phyloP scores from a whole-genome alignment of 306 rosid species.

The Quercus robur region DNA sequence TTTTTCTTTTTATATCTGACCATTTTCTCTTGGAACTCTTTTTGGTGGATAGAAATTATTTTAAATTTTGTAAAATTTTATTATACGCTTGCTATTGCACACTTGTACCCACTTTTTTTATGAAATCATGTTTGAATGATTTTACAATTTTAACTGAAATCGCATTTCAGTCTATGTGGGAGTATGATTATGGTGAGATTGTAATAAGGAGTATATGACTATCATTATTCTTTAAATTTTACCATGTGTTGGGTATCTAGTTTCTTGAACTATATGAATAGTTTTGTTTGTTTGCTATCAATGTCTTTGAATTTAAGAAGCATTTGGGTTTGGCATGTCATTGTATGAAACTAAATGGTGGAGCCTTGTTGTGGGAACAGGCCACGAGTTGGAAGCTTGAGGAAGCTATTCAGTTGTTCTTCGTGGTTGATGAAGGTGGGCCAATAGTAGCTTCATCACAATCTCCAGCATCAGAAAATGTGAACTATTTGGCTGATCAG shows the following conservation, averaged over 20 bases:
- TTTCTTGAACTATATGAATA: no score
- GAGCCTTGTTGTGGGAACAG: slow-evolving; percentile 35
- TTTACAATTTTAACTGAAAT: no score
- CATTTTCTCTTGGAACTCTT: background rate
- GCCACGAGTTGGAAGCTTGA: slow-evolving; percentile 97
- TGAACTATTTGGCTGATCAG: slow-evolving; percentile 38
- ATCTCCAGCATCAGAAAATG: slow-evolving; percentile 40
- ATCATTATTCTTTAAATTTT: background rate
- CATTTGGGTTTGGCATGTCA: background rate
- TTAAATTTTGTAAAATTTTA: background rate
- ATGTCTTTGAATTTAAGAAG: no score
- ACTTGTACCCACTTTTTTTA: no score
- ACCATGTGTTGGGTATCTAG: background rate
- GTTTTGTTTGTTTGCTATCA: no score
- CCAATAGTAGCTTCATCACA: slow-evolving; percentile 23
- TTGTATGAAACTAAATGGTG: background rate
- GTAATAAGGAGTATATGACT: no score
- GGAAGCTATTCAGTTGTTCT: slow-evolving; percentile 89
- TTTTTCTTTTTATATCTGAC: no score
- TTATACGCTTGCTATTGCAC: no score
- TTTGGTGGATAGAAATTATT: background rate
- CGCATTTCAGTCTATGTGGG: no score
- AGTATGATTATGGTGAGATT: no score
- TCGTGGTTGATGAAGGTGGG: slow-evolving; percentile 69
- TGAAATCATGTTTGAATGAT: no score